Percentiles rank a stretch among this genome's conserved stretches.
These are phyloP conservation scores for Apium graveolens DNA, from an alignment of 129 eudicot genomes.

Conservation along the genomic window DNA sequence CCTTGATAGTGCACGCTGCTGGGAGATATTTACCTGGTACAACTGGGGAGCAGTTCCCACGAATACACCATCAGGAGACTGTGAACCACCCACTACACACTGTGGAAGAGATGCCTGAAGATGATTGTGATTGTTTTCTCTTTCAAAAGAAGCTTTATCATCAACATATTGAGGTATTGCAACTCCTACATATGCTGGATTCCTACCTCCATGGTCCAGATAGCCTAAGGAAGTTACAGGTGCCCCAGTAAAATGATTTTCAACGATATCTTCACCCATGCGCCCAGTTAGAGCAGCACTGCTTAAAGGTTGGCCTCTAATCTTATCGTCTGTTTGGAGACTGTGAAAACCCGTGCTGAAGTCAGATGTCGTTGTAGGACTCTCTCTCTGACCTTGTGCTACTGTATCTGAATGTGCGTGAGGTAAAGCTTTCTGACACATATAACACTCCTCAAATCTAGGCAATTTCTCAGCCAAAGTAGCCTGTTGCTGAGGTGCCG, in stretches of 20 bases:
- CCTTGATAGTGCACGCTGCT: constrained; percentile 26
- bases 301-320: constrained; percentile 35
- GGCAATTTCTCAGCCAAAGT: constrained; percentile 30
- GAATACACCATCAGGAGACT: constrained; percentile 34
- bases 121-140: constrained; percentile 29
- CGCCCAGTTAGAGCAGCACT: constrained; percentile 27
- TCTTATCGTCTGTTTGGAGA: constrained; percentile 39
- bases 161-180: constrained; percentile 21
- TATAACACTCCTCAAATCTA: constrained; percentile 49
- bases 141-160: constrained; percentile 23
- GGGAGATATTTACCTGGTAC: constrained; percentile 30
- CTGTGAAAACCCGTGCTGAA: constrained; percentile 44
- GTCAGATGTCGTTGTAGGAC: constrained; percentile 36
- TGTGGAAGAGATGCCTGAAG: constrained; percentile 26
- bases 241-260: constrained; percentile 18
- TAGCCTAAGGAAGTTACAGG: constrained; percentile 5
- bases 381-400: constrained; percentile 54
- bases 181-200: constrained; percentile 13
- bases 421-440: constrained; percentile 87
- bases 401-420: constrained; percentile 91
- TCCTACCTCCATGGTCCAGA: constrained; percentile 24
- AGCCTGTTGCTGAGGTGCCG: constrained; percentile 41
- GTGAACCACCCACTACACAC: constrained; percentile 26
- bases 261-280: constrained; percentile 17
- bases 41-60: constrained; percentile 31